Percentiles rank a stretch among this genome's conserved stretches.
phyloP scores from a whole-genome alignment of 108 stramenopile species.

The Conticribra guillardii region DNA sequence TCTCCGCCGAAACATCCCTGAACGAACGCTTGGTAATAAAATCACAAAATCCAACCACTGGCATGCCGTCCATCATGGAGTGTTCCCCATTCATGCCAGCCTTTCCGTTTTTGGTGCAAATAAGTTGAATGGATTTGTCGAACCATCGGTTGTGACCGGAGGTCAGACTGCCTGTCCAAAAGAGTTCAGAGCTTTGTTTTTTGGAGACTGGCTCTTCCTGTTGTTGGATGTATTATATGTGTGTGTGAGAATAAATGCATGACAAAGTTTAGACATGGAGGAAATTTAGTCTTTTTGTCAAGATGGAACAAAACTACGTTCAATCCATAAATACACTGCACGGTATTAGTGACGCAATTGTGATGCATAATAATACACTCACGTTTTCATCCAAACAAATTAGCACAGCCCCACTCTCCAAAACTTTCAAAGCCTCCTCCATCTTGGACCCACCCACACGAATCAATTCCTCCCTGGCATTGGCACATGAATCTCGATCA shows the following conservation, averaged over 20 bases:
- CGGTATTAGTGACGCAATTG: no score
- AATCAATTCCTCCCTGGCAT: conserved; percentile 67
- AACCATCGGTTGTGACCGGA: conserved; percentile 84
- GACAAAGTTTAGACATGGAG: no score
- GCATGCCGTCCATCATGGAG: conserved; percentile 95
- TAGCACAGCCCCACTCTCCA: conserved; percentile 80
- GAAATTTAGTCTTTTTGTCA: no score
- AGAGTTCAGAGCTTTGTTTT: conserved; percentile 59
- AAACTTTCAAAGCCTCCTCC: conserved; percentile 66
- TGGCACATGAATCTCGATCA: conserved; percentile 76
- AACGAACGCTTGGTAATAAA: conserved; percentile 66
- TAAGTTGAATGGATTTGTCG: conserved; percentile 88
- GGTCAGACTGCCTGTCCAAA: conserved; percentile 59
- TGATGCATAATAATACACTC: conserved; percentile 2
- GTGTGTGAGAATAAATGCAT: no score
- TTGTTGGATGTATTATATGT: neutral
- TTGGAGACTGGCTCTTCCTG: conserved; percentile 56
- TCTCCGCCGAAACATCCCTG: conserved; percentile 40
- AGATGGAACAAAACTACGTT: no score
- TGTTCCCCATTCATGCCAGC: conserved; percentile 86
- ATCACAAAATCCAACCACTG: conserved; percentile 70
- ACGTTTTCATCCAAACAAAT: conserved; percentile 78
- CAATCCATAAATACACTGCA: no score
- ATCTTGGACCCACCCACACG: conserved; percentile 64
- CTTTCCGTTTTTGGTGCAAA: conserved; percentile 85